Base-by-base conservation (phyloP, 331 rosid species). In the Dryas integrifolia region DNA sequence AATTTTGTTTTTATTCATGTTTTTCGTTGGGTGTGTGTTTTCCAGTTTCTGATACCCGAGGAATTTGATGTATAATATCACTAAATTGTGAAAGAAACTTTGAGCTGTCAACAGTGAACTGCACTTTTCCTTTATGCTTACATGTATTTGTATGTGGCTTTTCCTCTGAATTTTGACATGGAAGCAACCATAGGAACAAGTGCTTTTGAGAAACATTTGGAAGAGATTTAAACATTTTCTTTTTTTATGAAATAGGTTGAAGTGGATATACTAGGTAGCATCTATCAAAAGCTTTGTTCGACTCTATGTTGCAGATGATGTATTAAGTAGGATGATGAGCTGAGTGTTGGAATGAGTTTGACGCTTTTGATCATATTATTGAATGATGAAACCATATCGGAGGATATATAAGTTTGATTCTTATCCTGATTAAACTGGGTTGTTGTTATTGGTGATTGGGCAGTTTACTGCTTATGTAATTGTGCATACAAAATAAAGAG, bases 61-160 rank as follows among this genome's bases (percentile, higher is more conserved):
- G 10, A 44, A 2, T 64, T 64, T 18, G 16, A 10, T 64, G 16
- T 43, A n/a, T n/a, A 18, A 0, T 35, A 43, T 14, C 15, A 7
- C 14, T 49, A 9, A 26, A 38, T 65, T 40, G 6, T 16, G n/a
- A 9, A 58, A 6, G 39, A 13, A 26, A 8, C 5, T 11, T 8
- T 30, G 60, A 47, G 40, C 40, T 4, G 3, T 1, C 14, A 58
- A 0, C 18, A 45, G 30, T 65, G 56, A 48, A 53, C 9, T 44
- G 0, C 16, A 10, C 60, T 58, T 8, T 30, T 69, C 46, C 44
- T 18, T 12, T 44, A 35, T 72, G 74, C 76, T 70, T 73, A 76
- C 82, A 80, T 82, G 80, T 67, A 63, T 65, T 60, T 70, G 77
- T 35, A 59, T 49, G 40, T 71, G 72, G 11, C 40, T 46, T 35